A percentile compares a stretch with the other conserved stretches of the same genome.
These are phyloP conservation scores for Mortierella sp. DNA, from an alignment of 371 early-diverging fungal genomes.

Conservation along the genomic window DNA sequence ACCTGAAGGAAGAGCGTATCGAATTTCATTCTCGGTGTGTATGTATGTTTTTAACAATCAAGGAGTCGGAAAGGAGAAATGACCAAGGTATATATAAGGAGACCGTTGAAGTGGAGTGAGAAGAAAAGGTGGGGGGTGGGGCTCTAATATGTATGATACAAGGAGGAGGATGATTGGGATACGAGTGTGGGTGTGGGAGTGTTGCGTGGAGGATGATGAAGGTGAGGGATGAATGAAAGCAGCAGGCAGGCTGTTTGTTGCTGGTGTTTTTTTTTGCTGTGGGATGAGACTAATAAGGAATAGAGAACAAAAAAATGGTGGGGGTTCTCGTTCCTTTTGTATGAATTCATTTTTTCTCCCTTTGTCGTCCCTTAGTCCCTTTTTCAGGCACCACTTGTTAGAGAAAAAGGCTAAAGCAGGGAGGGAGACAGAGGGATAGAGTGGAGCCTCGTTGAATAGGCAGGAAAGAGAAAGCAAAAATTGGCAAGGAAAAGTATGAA, in stretches of 20 bases:
- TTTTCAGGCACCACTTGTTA: not conserved
- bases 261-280: not conserved
- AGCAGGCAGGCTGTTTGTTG: not conserved
- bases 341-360: not conserved
- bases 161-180: not conserved
- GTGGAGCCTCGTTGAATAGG: not conserved
- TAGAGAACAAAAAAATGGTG: not conserved
- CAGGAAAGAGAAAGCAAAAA: not conserved
- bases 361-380: not conserved
- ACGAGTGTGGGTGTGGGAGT: not conserved
- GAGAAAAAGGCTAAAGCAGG: not conserved
- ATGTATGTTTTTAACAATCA: not conserved
- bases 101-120: not conserved
- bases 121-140: not conserved
- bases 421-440: no score
- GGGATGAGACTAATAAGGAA: conserved; percentile 9
- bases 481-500: not conserved
- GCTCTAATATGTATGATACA: not conserved
- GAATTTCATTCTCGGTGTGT: not conserved
- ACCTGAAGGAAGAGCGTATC: not conserved
- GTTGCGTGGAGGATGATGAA: not conserved
- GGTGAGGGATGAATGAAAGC: not conserved
- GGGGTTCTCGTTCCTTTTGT: not conserved
- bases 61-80: not conserved
- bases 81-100: not conserved